Base-by-base conservation (phyloP, 148 eudicot species). In the Rhododendron ovatum region DNA sequence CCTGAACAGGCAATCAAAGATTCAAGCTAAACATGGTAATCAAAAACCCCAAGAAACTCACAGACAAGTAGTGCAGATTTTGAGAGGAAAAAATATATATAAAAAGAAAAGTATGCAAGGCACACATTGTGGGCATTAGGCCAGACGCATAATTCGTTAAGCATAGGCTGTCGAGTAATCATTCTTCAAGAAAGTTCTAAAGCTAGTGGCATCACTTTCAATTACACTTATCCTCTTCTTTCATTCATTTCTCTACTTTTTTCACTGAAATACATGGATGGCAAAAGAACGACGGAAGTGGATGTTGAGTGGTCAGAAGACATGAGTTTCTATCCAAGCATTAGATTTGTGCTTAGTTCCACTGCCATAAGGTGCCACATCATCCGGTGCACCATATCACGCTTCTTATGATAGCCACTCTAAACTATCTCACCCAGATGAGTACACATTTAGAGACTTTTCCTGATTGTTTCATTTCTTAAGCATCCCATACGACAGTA, bases 1-100 rank as follows among this genome's bases (percentile, higher is more conserved):
- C 94, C 99, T 97, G 88, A 82, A 85, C 45, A 28, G 43, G 86
- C 48, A 79, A 83, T 43, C 50, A 78, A 77, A 65, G 73, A 65
- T 59, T 33, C 76, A 76, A 71, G 45, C 73, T 76, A 73, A 43
- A 14, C 6, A 77, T 26, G 78, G 80, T 55, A 78, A 39, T 43
- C 8, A 48, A 37, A 37, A 83, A 67, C 13, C 24, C 10, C 24
- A 83, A n/a, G 20, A 12, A 39, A 61, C 69, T 83, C 12, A 41
- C 10, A 30, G 10, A n/a, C 4, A 83, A 61, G 33, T 30, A 13
- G 37, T 26, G 6, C 7, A 69, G 76, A 65, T 28, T 71, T 71
- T 30, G 35, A 26, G 2, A 28, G 61, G 26, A 12, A 13, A 71
- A 12, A 1, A 35, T 37, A 13, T 30, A 71, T 3, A 30, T 71